Conservation (phyloP, 2,329 filamentous ascomycete species). For the Coleophoma eucalyptorum region DNA sequence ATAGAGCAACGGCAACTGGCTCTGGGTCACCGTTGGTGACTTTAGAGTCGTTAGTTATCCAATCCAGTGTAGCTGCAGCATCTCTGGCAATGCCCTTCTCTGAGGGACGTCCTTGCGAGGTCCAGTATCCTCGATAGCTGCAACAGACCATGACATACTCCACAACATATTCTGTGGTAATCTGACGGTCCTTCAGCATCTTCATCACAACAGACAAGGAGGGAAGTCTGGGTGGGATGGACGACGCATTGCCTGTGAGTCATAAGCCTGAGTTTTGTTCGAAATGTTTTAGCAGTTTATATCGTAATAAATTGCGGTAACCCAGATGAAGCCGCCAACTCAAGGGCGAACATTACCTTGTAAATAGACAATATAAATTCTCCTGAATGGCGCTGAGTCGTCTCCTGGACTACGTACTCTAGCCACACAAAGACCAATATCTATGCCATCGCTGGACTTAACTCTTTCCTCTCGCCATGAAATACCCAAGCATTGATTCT, state of each 20-base stretch:
- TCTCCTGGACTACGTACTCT: slow-evolving; percentile 9
- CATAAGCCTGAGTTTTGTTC: slow-evolving; percentile 15
- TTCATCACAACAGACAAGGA: slow-evolving; percentile 50
- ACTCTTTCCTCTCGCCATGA: slow-evolving; percentile 63
- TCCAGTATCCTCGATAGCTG: slow-evolving; percentile 63
- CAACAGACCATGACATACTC: slow-evolving; percentile 49
- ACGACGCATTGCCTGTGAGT: slow-evolving; percentile 53
- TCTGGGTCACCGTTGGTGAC: slow-evolving; percentile 24
- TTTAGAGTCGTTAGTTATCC: slow-evolving; percentile 43
- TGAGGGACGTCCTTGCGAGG: slow-evolving; percentile 65
- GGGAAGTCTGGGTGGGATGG: slow-evolving; percentile 51
- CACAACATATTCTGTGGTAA: slow-evolving; percentile 11
- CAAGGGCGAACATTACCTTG: slow-evolving; percentile 38
- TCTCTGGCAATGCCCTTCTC: slow-evolving; percentile 69
- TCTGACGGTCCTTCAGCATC: slow-evolving; percentile 30
- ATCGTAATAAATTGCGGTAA: too few relatives aligned
- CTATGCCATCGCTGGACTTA: slow-evolving; percentile 59
- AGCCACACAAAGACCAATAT: slow-evolving; percentile 54
- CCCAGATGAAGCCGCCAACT: neutral
- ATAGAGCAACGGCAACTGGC: slow-evolving; percentile 49
- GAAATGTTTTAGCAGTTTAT: too few relatives aligned
- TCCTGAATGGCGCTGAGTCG: slow-evolving; percentile 5
- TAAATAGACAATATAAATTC: slow-evolving; percentile 53
- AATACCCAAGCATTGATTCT: slow-evolving; percentile 54
- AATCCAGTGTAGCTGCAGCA: slow-evolving; percentile 58